Base-by-base conservation (phyloP, 2,329 filamentous ascomycete species). In the Colletotrichum brevisporum region DNA sequence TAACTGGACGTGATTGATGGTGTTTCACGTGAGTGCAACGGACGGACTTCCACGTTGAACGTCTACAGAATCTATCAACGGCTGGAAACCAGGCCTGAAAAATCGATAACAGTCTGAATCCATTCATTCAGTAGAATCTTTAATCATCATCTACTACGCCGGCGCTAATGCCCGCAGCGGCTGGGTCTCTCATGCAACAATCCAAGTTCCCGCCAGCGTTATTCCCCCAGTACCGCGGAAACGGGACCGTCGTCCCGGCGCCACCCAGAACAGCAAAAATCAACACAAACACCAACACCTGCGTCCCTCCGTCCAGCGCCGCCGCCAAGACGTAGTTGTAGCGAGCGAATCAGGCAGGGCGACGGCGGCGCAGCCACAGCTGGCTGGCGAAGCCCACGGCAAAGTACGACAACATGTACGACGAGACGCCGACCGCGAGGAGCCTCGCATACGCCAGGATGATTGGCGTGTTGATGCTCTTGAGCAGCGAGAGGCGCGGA, bases 361-460 rank as follows among this genome's bases (percentile, higher is more conserved):
- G 13, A 6, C 70, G 67, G 16, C 70, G 71, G 5, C 75, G 73
- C 6, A 77, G 41, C 50, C 72, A 76, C 31, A 71, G 73, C 67
- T 78, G 76, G 8, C 71, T 67, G 13, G 78, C 73, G 66, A 79
- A 77, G 15, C 79, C 80, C 27, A 79, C 59, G 24, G 67, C 60
- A 63, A 79, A 80, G 61, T 74, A 79, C 1, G 72, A 73, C 56
- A 76, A 64, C 12, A 82, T 72, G 6, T 78, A 79, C 8, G 77
- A 76, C 71, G 83, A 21, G 12, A 18, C 21, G 26, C 50, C 12
- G 26, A 10, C 12, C 12, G 21, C 21, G 21, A 31, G 26, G 15
- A 31, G n/a, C 10, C 50, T 10, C 5, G 21, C 50, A 27, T 16
- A n/a, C 26, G 50, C 21, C 21, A 27, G 9, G 26, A 31, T 53